These are phyloP conservation scores for Amaranthus tricolor DNA, from an alignment of 179 eudicot genomes.

Conservation along the genomic window DNA sequence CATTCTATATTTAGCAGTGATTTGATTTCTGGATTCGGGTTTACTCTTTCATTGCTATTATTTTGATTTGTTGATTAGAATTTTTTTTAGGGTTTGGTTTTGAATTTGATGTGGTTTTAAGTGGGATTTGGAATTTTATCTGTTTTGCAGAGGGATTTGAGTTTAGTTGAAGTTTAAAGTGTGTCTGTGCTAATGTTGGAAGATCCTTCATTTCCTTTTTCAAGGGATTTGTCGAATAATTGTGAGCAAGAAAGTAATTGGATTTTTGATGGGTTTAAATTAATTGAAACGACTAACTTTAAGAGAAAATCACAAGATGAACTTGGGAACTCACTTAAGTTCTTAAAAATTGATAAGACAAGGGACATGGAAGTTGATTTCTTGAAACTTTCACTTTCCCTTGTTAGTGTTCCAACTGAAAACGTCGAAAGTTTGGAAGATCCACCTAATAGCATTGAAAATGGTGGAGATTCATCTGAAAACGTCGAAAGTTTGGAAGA, in stretches of 20 bases:
- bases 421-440: background rate
- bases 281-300: conserved; percentile 34
- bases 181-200: conserved; percentile 41
- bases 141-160: conserved; percentile 18
- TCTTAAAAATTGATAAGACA: conserved; percentile 21
- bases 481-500: background rate
- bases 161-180: background rate
- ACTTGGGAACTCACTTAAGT: conserved; percentile 34
- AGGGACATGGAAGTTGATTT: conserved; percentile 28
- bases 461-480: conserved; percentile 14
- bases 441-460: conserved; percentile 8
- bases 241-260: conserved; percentile 43
- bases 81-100: background rate
- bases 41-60: background rate
- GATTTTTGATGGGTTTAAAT: conserved; percentile 35
- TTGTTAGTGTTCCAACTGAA: conserved; percentile 16
- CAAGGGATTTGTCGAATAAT: conserved; percentile 37
- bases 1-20: background rate
- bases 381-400: conserved; percentile 22
- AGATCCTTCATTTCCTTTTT: conserved; percentile 34
- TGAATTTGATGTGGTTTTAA: background rate
- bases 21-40: background rate
- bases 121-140: conserved; percentile 2
- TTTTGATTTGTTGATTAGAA: background rate
- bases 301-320: conserved; percentile 46